Base-by-base conservation (phyloP, 2,329 filamentous ascomycete species). In the Hypomyces rosellus region DNA sequence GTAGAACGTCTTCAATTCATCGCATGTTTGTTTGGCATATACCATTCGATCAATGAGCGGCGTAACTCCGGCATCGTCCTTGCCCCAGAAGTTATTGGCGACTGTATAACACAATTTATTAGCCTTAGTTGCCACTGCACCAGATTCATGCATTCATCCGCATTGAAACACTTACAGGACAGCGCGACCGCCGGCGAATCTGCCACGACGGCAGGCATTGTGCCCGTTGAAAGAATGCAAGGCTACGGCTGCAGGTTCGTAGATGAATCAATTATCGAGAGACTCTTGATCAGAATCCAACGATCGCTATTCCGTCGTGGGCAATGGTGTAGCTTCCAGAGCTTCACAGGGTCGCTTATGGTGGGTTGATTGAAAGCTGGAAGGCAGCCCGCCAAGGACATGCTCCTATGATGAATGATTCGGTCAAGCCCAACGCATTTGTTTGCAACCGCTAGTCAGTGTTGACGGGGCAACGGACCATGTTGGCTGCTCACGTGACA, bases 61-160 rank as follows among this genome's bases (percentile, higher is more conserved):
- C 42, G 79, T 78, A 63, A 99, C 91, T 66, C 93, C 95, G 46
- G 92, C 93, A 76, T 99, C 93, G 68, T 97, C 92, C 76, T 95
- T 97, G 57, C 93, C 93, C 93, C 93, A 99, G 71, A 99, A 99
- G 69, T 99, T 99, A 74, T 99, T 99, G 63, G 93, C 92, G 74
- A 99, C 91, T 91, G 46, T 3, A 38, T 34, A 34, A 39, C 22
- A 33, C 44, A 16, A 33, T 25, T 46, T 46, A 54, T 63, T 48
- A 64, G 62, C 25, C 12, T 45, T 8, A 30, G 6, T 8, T 30
- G 9, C 9, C 25, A 11, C 25, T 30, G 6, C 25, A 30, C 25
- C 25, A 30, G 25, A 8, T 11, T 30, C 25, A 30, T 30, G 6
- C 25, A 30, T 30, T 30, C 25, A 30, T 30, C 25, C 25, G 18